Evolutionary conservation across 1,284 basidiomycete species (phyloP).

Genomic region (Boletus semigastroideus): DNA sequence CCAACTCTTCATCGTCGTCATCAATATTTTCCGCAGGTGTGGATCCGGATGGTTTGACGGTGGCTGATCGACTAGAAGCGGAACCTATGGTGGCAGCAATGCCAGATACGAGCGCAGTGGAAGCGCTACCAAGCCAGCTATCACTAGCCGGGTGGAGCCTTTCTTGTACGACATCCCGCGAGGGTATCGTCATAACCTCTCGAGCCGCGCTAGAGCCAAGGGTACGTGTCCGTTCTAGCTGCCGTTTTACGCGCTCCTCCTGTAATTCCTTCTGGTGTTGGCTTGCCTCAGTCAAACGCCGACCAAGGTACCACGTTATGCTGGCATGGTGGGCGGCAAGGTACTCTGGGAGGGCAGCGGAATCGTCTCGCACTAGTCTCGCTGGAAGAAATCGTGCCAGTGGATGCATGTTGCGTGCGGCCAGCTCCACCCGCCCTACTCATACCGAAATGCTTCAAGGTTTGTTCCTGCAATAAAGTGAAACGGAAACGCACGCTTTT

Average conservation of each 20-base stretch:
- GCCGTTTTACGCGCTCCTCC: slow-evolving; percentile 81
- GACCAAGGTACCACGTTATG: slow-evolving; percentile 83
- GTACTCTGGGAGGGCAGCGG: slow-evolving; percentile 62
- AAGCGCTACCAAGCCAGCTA: slow-evolving; percentile 67
- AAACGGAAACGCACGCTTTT: slow-evolving; percentile 64
- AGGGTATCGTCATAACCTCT: slow-evolving; percentile 49
- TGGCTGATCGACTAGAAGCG: slow-evolving; percentile 33
- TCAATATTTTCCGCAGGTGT: slow-evolving; percentile 47
- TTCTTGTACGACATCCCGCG: slow-evolving; percentile 20
- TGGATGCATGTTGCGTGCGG: slow-evolving; percentile 59
- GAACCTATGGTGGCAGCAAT: slow-evolving; percentile 67
- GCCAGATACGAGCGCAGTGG: slow-evolving; percentile 53
- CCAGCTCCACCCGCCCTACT: slow-evolving; percentile 64
- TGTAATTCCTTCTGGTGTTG: slow-evolving; percentile 84
- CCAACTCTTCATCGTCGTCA: slow-evolving; percentile 71
- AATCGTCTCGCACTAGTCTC: slow-evolving; percentile 60
- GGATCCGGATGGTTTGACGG: slow-evolving; percentile 24
- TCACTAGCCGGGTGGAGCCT: slow-evolving; percentile 32
- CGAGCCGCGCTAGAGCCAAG: slow-evolving; percentile 72
- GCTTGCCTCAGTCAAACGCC: slow-evolving; percentile 74
- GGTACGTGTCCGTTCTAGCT: slow-evolving; percentile 74
- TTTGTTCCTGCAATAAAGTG: slow-evolving; percentile 6
- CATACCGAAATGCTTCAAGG: slow-evolving; percentile 10
- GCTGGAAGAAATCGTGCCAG: slow-evolving; percentile 64
- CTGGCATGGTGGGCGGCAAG: slow-evolving; percentile 80